Evolutionary conservation across 2,329 filamentous ascomycete species (phyloP).

Genomic region (Fusarium domesticum): DNA sequence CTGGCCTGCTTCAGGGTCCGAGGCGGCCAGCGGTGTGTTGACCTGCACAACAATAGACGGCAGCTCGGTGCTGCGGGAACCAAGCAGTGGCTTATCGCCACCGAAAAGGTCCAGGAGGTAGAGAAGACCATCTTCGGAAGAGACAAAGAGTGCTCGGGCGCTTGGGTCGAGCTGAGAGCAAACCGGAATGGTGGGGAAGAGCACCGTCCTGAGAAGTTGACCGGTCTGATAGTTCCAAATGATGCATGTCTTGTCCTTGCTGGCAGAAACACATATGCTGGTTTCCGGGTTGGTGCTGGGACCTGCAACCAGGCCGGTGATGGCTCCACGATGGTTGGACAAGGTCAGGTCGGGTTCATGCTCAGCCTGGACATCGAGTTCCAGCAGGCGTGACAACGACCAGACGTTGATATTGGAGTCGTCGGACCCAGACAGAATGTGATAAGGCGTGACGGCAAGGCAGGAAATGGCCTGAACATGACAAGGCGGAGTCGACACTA

Average conservation of each 20-base stretch:
- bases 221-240: slow-evolving; percentile 90
- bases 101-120: slow-evolving; percentile 73
- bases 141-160: slow-evolving; percentile 76
- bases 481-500: slow-evolving; percentile 70
- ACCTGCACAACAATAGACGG: slow-evolving; percentile 57
- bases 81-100: slow-evolving; percentile 54
- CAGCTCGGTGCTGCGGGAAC: slow-evolving; percentile 49
- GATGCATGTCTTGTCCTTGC: slow-evolving; percentile 83
- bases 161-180: slow-evolving; percentile 77
- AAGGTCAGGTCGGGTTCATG: slow-evolving; percentile 74
- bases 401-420: slow-evolving; percentile 93
- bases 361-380: slow-evolving; percentile 51
- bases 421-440: slow-evolving; percentile 73
- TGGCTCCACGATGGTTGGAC: slow-evolving; percentile 70
- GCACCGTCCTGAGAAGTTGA: slow-evolving; percentile 72
- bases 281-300: slow-evolving; percentile 65
- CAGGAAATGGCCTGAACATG: slow-evolving; percentile 80
- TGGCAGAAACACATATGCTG: slow-evolving; percentile 80
- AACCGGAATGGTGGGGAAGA: slow-evolving; percentile 71
- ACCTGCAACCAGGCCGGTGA: slow-evolving; percentile 62
- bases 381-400: slow-evolving; percentile 73
- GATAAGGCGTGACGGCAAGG: slow-evolving; percentile 67
- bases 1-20: slow-evolving; percentile 61
- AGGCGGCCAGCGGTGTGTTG: slow-evolving; percentile 51
- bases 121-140: slow-evolving; percentile 75